Evolutionary conservation across 1,284 basidiomycete species (phyloP).

Genomic region (Marasmius oreades): DNA sequence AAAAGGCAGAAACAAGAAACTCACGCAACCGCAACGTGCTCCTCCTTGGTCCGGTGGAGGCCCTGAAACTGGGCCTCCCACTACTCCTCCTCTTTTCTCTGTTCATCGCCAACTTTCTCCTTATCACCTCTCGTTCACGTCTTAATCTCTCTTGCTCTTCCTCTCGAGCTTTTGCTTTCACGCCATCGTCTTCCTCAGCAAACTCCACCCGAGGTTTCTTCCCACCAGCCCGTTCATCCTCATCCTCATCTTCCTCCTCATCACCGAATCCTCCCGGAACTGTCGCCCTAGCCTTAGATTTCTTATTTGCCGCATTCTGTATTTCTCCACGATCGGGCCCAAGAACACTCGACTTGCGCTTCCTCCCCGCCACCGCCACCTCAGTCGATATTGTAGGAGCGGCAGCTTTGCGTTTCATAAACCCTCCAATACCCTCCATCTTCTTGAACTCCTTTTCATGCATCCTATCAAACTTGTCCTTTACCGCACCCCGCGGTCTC

Average conservation of each 20-base stretch:
- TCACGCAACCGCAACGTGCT: constrained; percentile 26
- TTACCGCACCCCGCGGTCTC: constrained; percentile 27
- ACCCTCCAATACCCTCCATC: constrained; percentile 76
- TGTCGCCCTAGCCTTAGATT: constrained; percentile 37
- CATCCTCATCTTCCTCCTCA: constrained; percentile 40
- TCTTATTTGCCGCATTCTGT: constrained; percentile 18
- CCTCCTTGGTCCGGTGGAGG: constrained; percentile 21
- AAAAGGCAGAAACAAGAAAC: constrained; percentile 16
- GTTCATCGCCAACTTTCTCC: constrained; percentile 57
- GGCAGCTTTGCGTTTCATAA: constrained; percentile 45
- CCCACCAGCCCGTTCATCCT: constrained; percentile 21
- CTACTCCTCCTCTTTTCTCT: constrained; percentile 67
- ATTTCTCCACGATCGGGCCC: constrained; percentile 16
- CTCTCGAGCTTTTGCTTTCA: constrained; percentile 27
- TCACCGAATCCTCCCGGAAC: constrained; percentile 56
- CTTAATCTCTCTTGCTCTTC: constrained; percentile 29
- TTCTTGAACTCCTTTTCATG: constrained; percentile 65
- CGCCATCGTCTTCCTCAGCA: constrained; percentile 7
- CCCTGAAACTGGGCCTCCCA: constrained; percentile 40
- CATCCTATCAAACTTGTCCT: constrained; percentile 51
- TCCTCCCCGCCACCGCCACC: constrained; percentile 33
- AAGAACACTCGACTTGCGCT: constrained; percentile 41
- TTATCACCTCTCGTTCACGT: constrained; percentile 54
- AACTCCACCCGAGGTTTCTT: constrained; percentile 16
- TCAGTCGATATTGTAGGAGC: background rate